Base-by-base conservation (phyloP, 768 basidiomycete genomes). In the Clathrus columnatus region DNA sequence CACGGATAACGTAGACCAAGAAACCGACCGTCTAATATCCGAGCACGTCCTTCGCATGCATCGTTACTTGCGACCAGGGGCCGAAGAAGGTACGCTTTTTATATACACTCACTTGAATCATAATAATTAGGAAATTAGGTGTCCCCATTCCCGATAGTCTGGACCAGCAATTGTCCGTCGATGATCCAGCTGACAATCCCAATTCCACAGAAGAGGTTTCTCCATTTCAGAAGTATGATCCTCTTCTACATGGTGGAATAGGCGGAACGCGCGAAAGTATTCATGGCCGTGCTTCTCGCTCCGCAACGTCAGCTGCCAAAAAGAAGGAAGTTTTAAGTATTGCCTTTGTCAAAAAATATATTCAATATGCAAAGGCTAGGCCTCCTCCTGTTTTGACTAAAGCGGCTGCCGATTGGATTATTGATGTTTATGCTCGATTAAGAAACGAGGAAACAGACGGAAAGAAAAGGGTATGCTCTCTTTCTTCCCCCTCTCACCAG, bases 41-140 rank as follows among this genome's bases (percentile, higher is more conserved):
- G 96, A 99, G 71, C 96, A 99, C 65, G 94, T 99, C 60, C 80
- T 99, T 50, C 82, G 96, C 23, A 88, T 98, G 80, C 96, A 99
- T 68, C 85, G 96, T 41, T 99, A 96, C 70, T 78, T 97, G 41
- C 89, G 92, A 54, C 93, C 94, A 6, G 96, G 96, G 20, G 81
- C 96, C 26, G 96, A 98, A 72, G 93, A 97, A 73, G 95, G 95
- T 61, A 84, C n/a, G 46, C 27, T 18, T 44, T 11, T 44, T 7
- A 2, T n/a, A 59, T 64, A 57, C 14, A 10, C 16, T 6, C 16
- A 28, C 45, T 30, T 10, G 23, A 16, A 23, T 27, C 11, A n/a
- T 8, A 29, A 32, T 46, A 23, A 32, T 28, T 11, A 1, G 23
- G 8, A 42, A 17, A 8, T 43, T 23, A 55, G 54, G 54, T 21